These are phyloP conservation scores for Hanseniaspora clermontiae DNA, from an alignment of 805 yeast genomes.

Conservation along the genomic window DNA sequence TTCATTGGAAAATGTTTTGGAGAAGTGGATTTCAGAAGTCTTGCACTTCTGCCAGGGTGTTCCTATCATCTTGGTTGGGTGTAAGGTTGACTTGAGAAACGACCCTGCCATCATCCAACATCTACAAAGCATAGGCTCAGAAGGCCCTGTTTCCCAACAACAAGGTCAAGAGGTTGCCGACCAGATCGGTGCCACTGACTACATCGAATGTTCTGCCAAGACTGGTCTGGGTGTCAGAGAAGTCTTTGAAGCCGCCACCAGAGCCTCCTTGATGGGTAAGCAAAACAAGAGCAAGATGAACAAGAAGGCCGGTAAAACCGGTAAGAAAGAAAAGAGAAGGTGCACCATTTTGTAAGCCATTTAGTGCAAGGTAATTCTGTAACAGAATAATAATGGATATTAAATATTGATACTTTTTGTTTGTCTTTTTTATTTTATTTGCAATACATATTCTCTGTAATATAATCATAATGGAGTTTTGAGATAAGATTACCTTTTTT, in stretches of 20 bases:
- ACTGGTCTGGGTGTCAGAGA: conserved; percentile 91
- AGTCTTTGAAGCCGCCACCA: conserved; percentile 81
- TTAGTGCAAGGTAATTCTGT: no score
- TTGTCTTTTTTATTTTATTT: not conserved
- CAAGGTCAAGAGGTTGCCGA: conserved; percentile 60
- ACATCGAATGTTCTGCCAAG: conserved; percentile 75
- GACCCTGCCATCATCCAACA: conserved; percentile 66
- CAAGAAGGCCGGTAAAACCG: conserved; percentile 17
- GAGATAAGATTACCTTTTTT: no score
- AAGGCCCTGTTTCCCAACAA: conserved; percentile 23
- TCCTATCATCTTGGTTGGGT: conserved; percentile 84
- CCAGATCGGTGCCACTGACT: conserved; percentile 65
- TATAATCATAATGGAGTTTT: no score
- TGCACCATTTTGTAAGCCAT: conserved; percentile 17
- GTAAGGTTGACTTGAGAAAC: conserved; percentile 79
- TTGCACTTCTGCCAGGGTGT: conserved; percentile 88
- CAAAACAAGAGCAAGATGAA: conserved; percentile 27
- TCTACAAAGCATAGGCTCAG: conserved; percentile 35
- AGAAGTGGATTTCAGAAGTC: conserved; percentile 91
- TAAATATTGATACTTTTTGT: not conserved
- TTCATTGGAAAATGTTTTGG: conserved; percentile 84
- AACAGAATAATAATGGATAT: not conserved
- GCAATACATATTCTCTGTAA: no score
- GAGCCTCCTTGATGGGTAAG: conserved; percentile 55
- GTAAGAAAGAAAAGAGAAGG: conserved; percentile 18